Percentiles rank a stretch among this genome's conserved stretches.
phyloP scores from a whole-genome alignment of 2,329 filamentous ascomycete species.

The Colletotrichum sansevieriae region DNA sequence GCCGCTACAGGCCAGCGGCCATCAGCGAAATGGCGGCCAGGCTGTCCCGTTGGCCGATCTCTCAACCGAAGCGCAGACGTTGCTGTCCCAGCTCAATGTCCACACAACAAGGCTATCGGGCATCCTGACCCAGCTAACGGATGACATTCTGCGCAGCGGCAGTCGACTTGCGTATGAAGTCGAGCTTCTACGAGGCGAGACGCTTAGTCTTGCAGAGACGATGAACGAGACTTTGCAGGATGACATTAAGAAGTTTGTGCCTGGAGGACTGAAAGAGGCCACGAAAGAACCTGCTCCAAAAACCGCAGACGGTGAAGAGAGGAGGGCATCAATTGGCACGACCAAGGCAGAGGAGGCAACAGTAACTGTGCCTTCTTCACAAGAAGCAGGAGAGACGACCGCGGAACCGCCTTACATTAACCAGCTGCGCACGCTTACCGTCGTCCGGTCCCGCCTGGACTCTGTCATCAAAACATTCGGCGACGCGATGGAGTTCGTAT shows the following conservation, averaged over 20 bases:
- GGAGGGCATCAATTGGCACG: slow-evolving; percentile 19
- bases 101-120: slow-evolving; percentile 87
- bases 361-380: slow-evolving; percentile 36
- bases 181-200: slow-evolving; percentile 90
- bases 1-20: slow-evolving; percentile 65
- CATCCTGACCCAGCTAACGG: slow-evolving; percentile 88
- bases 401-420: slow-evolving; percentile 77
- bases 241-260: slow-evolving; percentile 81
- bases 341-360: slow-evolving; percentile 20
- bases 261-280: slow-evolving; percentile 58
- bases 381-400: slow-evolving; percentile 35
- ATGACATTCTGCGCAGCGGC: slow-evolving; percentile 92
- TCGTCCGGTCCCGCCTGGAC: slow-evolving; percentile 87
- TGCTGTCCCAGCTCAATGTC: slow-evolving; percentile 89
- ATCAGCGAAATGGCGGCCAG: slow-evolving; percentile 46
- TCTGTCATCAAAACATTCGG: slow-evolving; percentile 92
- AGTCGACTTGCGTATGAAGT: slow-evolving; percentile 94
- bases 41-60: slow-evolving; percentile 78
- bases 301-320: slow-evolving; percentile 33
- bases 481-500: slow-evolving; percentile 94
- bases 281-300: slow-evolving; percentile 35
- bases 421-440: slow-evolving; percentile 84
- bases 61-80: slow-evolving; percentile 82
- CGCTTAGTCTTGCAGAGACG: slow-evolving; percentile 82
- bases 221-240: slow-evolving; percentile 78